phyloP scores from a whole-genome alignment of 768 basidiomycete species.

The Lactarius evosmus region DNA sequence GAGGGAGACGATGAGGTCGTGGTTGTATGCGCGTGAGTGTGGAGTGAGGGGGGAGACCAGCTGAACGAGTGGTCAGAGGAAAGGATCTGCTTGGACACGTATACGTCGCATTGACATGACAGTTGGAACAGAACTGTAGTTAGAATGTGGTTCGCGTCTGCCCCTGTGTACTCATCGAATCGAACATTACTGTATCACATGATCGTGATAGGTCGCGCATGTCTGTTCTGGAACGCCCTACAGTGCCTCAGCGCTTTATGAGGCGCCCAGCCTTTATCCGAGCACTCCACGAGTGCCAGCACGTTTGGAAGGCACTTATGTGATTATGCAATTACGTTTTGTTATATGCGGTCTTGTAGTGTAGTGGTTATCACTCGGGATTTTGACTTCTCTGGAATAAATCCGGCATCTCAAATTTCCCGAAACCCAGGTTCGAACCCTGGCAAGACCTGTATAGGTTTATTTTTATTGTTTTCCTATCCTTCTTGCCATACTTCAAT shows the following conservation, averaged over 20 bases:
- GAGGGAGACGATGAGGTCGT: neutral
- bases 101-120: neutral
- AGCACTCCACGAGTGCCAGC: neutral
- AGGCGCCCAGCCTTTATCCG: too few species aligned
- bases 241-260: too few species aligned
- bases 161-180: neutral
- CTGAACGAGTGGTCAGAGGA: neutral
- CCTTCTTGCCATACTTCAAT: neutral
- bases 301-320: neutral
- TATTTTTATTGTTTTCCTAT: neutral
- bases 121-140: slow-evolving; percentile 2
- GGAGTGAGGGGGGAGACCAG: neutral
- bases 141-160: neutral
- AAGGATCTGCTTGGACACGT: neutral
- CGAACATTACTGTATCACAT: slow-evolving; percentile 16
- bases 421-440: slow-evolving; percentile 30
- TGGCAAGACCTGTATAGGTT: slow-evolving; percentile 19
- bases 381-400: slow-evolving; percentile 10
- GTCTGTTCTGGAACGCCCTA: neutral
- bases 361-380: slow-evolving; percentile 30
- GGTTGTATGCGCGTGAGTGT: neutral
- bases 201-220: slow-evolving; percentile 11
- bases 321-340: neutral
- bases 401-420: slow-evolving; percentile 1
- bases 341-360: slow-evolving; percentile 23